Base-by-base conservation (phyloP, 257 asterid species). In the Paulownia fortunei region DNA sequence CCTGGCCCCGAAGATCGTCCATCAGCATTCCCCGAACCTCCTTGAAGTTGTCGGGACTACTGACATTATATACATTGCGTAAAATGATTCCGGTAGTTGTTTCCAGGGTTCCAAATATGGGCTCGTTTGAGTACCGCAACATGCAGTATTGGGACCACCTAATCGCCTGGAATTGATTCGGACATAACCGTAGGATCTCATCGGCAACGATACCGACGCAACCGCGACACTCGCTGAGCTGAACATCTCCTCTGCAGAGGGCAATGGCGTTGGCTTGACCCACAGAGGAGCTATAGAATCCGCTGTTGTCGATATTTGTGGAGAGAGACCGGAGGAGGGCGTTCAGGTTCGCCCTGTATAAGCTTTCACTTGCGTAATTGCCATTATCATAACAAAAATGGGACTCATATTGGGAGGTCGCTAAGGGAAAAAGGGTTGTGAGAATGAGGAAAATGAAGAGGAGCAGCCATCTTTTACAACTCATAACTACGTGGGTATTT, bases 231-330 rank as follows among this genome's bases (percentile, higher is more conserved):
- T 18, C 5, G 8, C 47, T 41, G 7, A 24, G 56, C 54, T 72
- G 58, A 13, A 74, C 63, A 21, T 86, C 90, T 0, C 85, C 87
- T 44, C 87, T 58, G 59, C 90, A 88, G 15, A 80, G 74, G 7
- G 73, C 82, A 3, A 79, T 11, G 13, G 80, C 86, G 37, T 72
- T 42, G 49, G 52, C 84, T 12, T 34, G 54, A 10, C 86, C 86
- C 0, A 6, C 34, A 3, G 86, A 69, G 79, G 64, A 59, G 52
- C 54, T 74, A 61, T 73, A 36, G 82, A 84, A 88, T 0, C 84
- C 88, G 58, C 30, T 37, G n/a, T 42, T 15, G 42, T 24, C 19
- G 13, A 81, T 74, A 24, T 24, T 81, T 5, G 54, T 21, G 15
- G 90, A 66, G 27, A 86, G 74, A 72, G 87, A 72, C 1, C 76